Evolutionary conservation across 75 land plant species (phyloP).

Genomic region (Larix kaempferi): DNA sequence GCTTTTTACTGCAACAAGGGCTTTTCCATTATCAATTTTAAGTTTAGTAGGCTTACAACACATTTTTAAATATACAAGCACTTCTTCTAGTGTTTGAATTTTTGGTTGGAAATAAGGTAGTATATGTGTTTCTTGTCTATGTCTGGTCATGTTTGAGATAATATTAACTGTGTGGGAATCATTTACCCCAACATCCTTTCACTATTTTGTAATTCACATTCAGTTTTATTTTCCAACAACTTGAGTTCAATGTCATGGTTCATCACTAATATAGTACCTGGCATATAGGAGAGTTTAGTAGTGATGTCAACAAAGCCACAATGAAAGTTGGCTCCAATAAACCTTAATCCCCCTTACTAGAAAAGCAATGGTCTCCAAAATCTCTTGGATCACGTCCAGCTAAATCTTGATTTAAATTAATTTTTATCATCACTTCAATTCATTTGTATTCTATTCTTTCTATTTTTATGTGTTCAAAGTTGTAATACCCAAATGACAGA

Average conservation of each 20-base stretch:
- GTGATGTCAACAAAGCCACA: neutral
- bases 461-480: too few species aligned
- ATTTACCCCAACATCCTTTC: neutral
- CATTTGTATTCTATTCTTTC: too few species aligned
- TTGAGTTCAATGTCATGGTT: neutral
- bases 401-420: too few species aligned
- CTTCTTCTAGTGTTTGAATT: neutral
- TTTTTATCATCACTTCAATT: too few species aligned
- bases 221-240: conserved; percentile 1
- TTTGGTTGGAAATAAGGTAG: neutral
- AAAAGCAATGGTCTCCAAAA: too few species aligned
- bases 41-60: neutral
- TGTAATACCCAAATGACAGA: too few species aligned
- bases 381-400: too few species aligned
- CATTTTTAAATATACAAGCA: neutral
- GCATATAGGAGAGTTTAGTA: neutral
- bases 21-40: neutral
- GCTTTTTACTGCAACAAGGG: neutral
- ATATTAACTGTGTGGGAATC: neutral
- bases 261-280: neutral
- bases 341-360: too few species aligned
- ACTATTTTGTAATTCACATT: neutral
- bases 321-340: too few species aligned
- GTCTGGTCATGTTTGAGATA: neutral
- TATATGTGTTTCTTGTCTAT: neutral